These are phyloP conservation scores for Arthrinium phaeospermum DNA, from an alignment of 2,329 filamentous ascomycete species.

Conservation along the genomic window DNA sequence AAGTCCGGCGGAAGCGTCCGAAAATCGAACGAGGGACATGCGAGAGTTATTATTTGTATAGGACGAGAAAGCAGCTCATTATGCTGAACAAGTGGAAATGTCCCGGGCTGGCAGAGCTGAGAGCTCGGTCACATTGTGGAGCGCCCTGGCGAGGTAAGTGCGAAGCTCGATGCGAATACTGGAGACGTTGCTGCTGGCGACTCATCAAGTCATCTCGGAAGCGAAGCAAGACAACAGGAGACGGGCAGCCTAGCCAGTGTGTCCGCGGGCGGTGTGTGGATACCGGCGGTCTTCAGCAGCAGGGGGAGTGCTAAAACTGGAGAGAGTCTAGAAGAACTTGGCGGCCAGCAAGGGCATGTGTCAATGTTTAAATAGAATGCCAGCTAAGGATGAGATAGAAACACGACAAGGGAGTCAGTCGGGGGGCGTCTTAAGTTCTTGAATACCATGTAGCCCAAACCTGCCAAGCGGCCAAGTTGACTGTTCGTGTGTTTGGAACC, in stretches of 20 bases:
- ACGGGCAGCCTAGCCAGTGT: not conserved
- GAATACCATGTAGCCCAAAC: not conserved
- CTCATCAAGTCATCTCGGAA: not conserved
- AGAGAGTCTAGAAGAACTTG: slow-evolving; percentile 16
- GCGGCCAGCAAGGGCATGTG: slow-evolving; percentile 6
- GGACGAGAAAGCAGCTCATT: slow-evolving; percentile 16
- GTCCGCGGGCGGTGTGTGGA: slow-evolving; percentile 8
- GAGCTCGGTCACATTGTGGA: slow-evolving; percentile 18
- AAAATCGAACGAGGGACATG: slow-evolving; percentile 13
- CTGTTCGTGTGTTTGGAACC: not conserved
- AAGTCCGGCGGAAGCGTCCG: slow-evolving; percentile 6
- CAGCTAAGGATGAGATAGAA: not conserved
- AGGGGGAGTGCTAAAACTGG: not conserved
- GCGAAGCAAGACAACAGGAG: not conserved
- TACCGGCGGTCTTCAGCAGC: not conserved
- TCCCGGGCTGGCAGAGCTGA: not conserved
- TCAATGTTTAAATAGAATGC: slow-evolving; percentile 10
- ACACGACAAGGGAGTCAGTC: not conserved
- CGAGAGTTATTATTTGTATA: slow-evolving; percentile 11
- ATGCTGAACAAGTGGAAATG: slow-evolving; percentile 16
- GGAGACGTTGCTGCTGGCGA: not conserved
- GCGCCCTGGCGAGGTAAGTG: not conserved
- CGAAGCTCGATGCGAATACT: slow-evolving; percentile 13
- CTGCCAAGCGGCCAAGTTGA: not conserved
- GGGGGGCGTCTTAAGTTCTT: not conserved